Evolutionary conservation across 2,329 filamentous ascomycete species (phyloP).

Genomic region (Claviceps fusiformis): DNA sequence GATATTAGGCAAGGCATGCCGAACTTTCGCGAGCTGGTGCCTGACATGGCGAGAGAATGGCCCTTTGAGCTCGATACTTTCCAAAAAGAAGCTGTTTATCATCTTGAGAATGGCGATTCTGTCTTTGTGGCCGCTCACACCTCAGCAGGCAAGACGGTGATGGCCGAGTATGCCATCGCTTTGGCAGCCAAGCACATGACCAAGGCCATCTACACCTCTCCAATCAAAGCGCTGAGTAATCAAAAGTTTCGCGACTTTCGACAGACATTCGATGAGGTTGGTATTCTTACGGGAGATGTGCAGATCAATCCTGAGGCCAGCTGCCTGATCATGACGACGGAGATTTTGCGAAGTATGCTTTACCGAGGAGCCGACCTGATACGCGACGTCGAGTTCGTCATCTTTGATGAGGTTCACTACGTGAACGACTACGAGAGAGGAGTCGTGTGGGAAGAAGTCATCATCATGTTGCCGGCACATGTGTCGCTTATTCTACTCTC

Average conservation of each 20-base stretch:
- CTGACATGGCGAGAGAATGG: conserved; percentile 92
- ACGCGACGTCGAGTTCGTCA: conserved; percentile 94
- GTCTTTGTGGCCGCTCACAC: conserved; percentile 97
- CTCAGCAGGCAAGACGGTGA: conserved; percentile 94
- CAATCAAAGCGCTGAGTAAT: conserved; percentile 96
- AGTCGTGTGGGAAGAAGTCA: conserved; percentile 98
- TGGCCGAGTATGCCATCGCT: conserved; percentile 95
- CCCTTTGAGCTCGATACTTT: conserved; percentile 96
- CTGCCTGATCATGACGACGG: conserved; percentile 98
- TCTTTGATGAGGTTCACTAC: conserved; percentile 98
- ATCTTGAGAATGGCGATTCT: conserved; percentile 89
- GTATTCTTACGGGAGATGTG: conserved; percentile 92
- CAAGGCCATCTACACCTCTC: conserved; percentile 97
- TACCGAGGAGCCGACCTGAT: conserved; percentile 94
- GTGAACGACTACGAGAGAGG: conserved; percentile 93
- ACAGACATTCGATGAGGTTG: conserved; percentile 82
- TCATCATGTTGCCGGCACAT: conserved; percentile 97
- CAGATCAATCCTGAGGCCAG: conserved; percentile 96
- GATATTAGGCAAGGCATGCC: conserved; percentile 84
- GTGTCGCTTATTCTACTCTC: conserved; percentile 91
- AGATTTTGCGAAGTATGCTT: conserved; percentile 95
- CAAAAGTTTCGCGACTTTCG: conserved; percentile 97
- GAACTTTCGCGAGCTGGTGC: conserved; percentile 89
- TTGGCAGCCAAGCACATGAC: conserved; percentile 98
- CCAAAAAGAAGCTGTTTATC: conserved; percentile 96